Percentiles rank a stretch among this genome's conserved stretches.
phyloP scores from a whole-genome alignment of 805 yeast species.

The Dipodascopsis uninucleata region DNA sequence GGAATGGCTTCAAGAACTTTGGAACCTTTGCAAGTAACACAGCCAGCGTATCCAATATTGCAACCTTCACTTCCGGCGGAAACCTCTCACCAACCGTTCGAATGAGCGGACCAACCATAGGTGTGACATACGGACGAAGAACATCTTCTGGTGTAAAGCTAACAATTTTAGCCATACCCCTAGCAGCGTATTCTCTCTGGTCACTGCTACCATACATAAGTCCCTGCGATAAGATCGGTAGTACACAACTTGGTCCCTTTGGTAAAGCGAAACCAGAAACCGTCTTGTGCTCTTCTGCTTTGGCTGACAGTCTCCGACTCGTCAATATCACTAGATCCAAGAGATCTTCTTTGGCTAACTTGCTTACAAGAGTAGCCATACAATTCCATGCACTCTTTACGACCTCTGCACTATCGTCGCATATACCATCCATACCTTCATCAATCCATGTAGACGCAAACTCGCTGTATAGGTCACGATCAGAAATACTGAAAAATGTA shows the following conservation, averaged over 20 bases:
- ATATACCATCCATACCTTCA: conserved; percentile 66
- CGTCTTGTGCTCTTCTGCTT: conserved; percentile 62
- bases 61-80: conserved; percentile 84
- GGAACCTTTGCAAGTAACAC: conserved; percentile 79
- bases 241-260: conserved; percentile 81
- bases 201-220: conserved; percentile 86
- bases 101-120: conserved; percentile 93
- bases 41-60: conserved; percentile 83
- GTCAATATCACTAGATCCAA: conserved; percentile 81
- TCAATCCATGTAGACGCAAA: conserved; percentile 74
- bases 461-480: conserved; percentile 59
- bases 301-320: conserved; percentile 60
- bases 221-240: conserved; percentile 92
- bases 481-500: conserved; percentile 61
- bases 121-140: conserved; percentile 83
- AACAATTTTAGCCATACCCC: conserved; percentile 82
- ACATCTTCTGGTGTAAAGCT: conserved; percentile 69
- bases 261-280: conserved; percentile 64
- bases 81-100: conserved; percentile 97
- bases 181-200: conserved; percentile 80
- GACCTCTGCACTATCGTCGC: conserved; percentile 59
- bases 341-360: conserved; percentile 69
- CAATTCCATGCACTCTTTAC: conserved; percentile 65
- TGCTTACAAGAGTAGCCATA: conserved; percentile 60
- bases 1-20: conserved; percentile 85